A percentile compares a stretch with the other conserved stretches of the same genome.
Conservation (phyloP, 2,329 filamentous ascomycete genomes). For the Fusarium poae region DNA sequence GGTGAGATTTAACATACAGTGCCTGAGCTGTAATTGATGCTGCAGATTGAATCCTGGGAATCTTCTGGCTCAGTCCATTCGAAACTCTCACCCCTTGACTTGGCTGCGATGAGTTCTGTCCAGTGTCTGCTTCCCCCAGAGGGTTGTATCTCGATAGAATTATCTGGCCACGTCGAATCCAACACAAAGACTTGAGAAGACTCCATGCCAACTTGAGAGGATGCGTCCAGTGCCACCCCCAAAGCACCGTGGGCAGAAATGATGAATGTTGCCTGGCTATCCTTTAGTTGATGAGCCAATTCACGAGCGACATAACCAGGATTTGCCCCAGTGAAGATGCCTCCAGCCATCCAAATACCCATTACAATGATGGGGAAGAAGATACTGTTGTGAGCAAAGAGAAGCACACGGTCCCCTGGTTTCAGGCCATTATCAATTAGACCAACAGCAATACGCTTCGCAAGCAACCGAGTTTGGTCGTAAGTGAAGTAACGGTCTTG, state of each 20-base stretch:
- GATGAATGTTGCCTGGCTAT: slow-evolving; percentile 76
- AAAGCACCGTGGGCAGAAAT: slow-evolving; percentile 72
- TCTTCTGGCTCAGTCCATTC: slow-evolving; percentile 71
- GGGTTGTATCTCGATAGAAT: slow-evolving; percentile 37
- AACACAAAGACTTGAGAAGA: slow-evolving; percentile 73
- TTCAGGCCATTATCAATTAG: slow-evolving; percentile 73
- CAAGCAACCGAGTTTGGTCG: slow-evolving; percentile 74
- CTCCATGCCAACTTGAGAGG: slow-evolving; percentile 67
- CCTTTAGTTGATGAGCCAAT: slow-evolving; percentile 79
- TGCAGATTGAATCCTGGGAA: slow-evolving; percentile 68
- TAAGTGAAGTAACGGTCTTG: slow-evolving; percentile 76
- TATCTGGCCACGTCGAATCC: slow-evolving; percentile 67
- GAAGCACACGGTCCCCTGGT: slow-evolving; percentile 76
- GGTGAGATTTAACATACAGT: slow-evolving; percentile 57
- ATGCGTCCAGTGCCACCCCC: slow-evolving; percentile 75
- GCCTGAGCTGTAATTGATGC: slow-evolving; percentile 83
- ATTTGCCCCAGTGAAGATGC: slow-evolving; percentile 82
- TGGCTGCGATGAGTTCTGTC: slow-evolving; percentile 69
- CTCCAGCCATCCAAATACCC: slow-evolving; percentile 81
- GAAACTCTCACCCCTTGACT: slow-evolving; percentile 67
- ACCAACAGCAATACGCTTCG: slow-evolving; percentile 79
- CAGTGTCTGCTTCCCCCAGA: slow-evolving; percentile 63
- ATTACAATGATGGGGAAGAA: slow-evolving; percentile 79
- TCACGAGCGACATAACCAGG: slow-evolving; percentile 76
- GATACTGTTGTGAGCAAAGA: slow-evolving; percentile 80